Percentiles rank a stretch among this genome's conserved stretches.
These are phyloP conservation scores for Saccharomyces pastorianus DNA, from an alignment of 1,139 yeast species.

Conservation along the genomic window DNA sequence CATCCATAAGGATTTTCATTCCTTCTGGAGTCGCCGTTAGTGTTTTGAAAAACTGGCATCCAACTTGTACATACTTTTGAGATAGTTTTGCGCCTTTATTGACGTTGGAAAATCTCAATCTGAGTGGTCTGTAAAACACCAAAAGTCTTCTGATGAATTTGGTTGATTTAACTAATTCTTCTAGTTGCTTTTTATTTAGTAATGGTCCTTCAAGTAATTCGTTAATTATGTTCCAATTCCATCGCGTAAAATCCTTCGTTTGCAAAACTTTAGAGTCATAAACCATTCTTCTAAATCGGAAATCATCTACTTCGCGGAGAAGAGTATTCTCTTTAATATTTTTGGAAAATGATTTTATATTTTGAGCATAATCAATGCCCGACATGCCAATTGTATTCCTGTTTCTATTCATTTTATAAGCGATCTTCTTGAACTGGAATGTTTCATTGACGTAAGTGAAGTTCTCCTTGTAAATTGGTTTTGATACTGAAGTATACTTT, in stretches of 20 bases:
- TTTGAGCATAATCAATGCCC: slow-evolving; percentile 20
- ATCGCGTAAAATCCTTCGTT: slow-evolving; percentile 69
- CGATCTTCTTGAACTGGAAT: slow-evolving; percentile 41
- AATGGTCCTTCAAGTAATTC: slow-evolving; percentile 76
- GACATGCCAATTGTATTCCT: slow-evolving; percentile 32
- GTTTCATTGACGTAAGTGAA: slow-evolving; percentile 16
- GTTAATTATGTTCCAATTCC: slow-evolving; percentile 78
- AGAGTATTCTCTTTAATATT: slow-evolving; percentile 38
- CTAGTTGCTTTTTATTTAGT: slow-evolving; percentile 59
- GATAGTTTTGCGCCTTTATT: slow-evolving; percentile 44
- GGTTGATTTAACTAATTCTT: slow-evolving; percentile 70
- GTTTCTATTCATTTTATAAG: slow-evolving; percentile 36
- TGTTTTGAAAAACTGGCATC: slow-evolving; percentile 62
- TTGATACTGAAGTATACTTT: slow-evolving; percentile 9
- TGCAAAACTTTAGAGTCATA: slow-evolving; percentile 62
- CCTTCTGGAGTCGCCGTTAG: slow-evolving; percentile 63
- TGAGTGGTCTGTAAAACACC: slow-evolving; percentile 87
- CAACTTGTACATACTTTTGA: slow-evolving; percentile 53
- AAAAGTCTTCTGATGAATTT: slow-evolving; percentile 77
- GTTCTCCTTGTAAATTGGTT: slow-evolving; percentile 3
- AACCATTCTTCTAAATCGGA: slow-evolving; percentile 58
- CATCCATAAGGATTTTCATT: slow-evolving; percentile 48
- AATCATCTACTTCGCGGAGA: slow-evolving; percentile 57
- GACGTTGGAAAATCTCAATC: slow-evolving; percentile 68
- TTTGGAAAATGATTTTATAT: slow-evolving; percentile 34